phyloP scores from a whole-genome alignment of 108 stramenopile genomes.

The Conticribra guillardii region DNA sequence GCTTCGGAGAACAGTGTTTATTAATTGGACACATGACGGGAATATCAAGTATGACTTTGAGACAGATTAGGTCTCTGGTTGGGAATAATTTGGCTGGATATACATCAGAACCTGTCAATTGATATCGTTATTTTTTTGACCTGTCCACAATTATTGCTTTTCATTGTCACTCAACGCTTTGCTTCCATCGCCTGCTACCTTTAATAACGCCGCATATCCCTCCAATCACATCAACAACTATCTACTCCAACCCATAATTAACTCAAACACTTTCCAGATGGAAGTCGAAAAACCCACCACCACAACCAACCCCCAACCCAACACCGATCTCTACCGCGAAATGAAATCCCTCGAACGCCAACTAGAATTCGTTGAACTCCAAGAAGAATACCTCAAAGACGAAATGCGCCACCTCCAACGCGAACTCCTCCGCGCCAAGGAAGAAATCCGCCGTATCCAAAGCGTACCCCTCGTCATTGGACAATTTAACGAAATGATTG shows the following conservation, averaged over 20 bases:
- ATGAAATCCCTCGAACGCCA: conserved; percentile 88
- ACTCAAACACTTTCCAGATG: conserved; percentile 1
- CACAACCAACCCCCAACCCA: conserved; percentile 11
- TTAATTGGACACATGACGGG: no score
- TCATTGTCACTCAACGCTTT: no score
- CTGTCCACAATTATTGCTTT: no score
- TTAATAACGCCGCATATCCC: not conserved
- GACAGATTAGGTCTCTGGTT: no score
- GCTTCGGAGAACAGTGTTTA: no score
- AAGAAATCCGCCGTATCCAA: conserved; percentile 98
- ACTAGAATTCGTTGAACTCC: conserved; percentile 94
- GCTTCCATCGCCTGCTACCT: not conserved
- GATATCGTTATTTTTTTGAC: no score
- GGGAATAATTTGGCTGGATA: no score
- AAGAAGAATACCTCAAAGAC: conserved; percentile 99
- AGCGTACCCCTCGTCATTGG: conserved; percentile 98
- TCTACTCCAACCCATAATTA: not conserved
- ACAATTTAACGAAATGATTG: conserved; percentile 99
- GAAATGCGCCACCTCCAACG: conserved; percentile 99
- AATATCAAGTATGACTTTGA: no score
- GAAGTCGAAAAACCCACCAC: conserved; percentile 6
- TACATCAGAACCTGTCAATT: no score
- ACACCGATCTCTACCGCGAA: conserved; percentile 80
- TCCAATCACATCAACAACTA: not conserved
- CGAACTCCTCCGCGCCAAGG: conserved; percentile 96